phyloP scores from a whole-genome alignment of 768 basidiomycete species.

The button mushroom (Agaricus bisporus) region DNA sequence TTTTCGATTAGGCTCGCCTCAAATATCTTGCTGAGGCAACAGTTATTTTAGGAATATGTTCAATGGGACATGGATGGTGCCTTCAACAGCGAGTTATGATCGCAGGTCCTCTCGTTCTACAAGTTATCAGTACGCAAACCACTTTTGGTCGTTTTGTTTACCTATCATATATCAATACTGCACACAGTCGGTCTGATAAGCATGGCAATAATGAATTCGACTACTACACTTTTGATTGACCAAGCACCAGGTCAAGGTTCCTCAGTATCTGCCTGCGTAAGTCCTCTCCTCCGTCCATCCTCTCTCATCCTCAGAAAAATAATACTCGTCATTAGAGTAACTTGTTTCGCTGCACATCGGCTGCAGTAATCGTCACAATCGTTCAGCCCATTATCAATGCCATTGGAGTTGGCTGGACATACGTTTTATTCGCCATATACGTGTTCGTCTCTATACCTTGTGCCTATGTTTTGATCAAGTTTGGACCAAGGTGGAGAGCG shows the following conservation, averaged over 20 bases:
- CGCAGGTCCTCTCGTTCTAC: constrained; percentile 47
- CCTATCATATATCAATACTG: not conserved
- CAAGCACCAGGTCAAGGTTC: constrained; percentile 56
- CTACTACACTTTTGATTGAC: constrained; percentile 62
- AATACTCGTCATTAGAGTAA: constrained; percentile 47
- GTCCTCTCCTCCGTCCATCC: constrained; percentile 17
- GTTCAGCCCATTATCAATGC: constrained; percentile 54
- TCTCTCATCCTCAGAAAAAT: not conserved
- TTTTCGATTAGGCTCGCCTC: constrained; percentile 16
- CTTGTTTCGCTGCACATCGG: constrained; percentile 55
- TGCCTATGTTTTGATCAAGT: constrained; percentile 39
- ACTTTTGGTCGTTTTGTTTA: not conserved
- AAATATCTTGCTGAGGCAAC: constrained; percentile 16
- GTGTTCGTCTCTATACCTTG: constrained; percentile 38
- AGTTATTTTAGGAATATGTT: constrained; percentile 28
- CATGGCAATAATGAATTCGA: constrained; percentile 47
- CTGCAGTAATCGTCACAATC: constrained; percentile 54
- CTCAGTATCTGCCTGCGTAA: constrained; percentile 65
- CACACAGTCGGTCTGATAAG: constrained; percentile 42
- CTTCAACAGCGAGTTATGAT: constrained; percentile 41
- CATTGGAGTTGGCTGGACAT: constrained; percentile 67
- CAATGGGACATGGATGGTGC: constrained; percentile 58
- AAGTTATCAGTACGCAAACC: constrained; percentile 24
- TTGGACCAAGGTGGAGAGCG: constrained; percentile 38
- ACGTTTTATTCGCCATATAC: constrained; percentile 49